Conservation (phyloP, 306 rosid species). For the Alnus rubra region DNA sequence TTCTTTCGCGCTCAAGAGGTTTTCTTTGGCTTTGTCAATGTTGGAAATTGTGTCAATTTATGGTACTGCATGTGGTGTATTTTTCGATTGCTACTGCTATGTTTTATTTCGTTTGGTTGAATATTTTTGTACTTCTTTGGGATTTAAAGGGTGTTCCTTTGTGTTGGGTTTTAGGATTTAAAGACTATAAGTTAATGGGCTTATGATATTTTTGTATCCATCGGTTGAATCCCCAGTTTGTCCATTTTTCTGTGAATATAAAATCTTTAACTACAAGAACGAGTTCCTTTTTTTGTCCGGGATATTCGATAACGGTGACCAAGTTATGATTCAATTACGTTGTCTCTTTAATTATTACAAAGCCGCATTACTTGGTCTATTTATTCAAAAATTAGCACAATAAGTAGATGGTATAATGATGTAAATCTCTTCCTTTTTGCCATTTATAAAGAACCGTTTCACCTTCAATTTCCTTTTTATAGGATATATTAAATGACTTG, state of each 20-base stretch:
- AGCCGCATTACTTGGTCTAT: not conserved
- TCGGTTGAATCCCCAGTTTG: constrained; percentile 5
- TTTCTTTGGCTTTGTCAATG: not conserved
- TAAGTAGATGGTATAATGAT: not conserved
- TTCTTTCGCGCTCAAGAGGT: not conserved
- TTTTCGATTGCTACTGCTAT: not conserved
- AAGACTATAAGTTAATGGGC: not conserved
- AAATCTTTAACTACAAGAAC: not conserved
- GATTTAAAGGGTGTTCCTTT: not conserved
- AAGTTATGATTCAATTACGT: not conserved
- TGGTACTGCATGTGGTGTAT: constrained; percentile 5
- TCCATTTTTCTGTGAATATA: not conserved
- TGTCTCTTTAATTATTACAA: not conserved
- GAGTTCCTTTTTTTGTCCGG: not conserved
- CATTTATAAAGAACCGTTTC: not conserved
- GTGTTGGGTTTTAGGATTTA: constrained; percentile 3
- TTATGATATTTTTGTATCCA: not conserved
- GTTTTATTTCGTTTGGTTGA: not conserved
- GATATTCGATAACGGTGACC: not conserved
- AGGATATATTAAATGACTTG: not conserved
- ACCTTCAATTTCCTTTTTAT: not conserved
- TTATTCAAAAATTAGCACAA: not conserved
- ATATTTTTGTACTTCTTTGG: not conserved
- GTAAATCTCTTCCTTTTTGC: not conserved
- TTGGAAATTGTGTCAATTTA: not conserved